These are phyloP conservation scores for Hirsutella minnesotensis DNA, from an alignment of 2,329 filamentous ascomycete genomes.

Conservation along the genomic window DNA sequence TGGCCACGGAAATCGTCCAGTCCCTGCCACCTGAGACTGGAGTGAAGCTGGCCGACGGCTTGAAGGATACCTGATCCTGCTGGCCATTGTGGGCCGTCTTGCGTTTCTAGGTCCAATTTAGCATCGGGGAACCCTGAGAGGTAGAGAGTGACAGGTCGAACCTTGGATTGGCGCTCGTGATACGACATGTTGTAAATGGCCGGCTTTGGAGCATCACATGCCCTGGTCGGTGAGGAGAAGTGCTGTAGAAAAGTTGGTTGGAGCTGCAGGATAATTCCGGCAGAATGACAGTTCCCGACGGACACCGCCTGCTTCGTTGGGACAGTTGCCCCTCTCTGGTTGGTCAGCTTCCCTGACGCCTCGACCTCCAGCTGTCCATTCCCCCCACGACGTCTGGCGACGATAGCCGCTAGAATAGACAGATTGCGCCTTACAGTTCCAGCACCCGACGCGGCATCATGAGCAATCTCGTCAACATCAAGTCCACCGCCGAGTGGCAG, in stretches of 20 bases:
- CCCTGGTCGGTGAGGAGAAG: background rate
- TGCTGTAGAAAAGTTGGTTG: background rate
- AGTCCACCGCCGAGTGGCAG: constrained; percentile 59
- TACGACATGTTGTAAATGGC: constrained; percentile 16
- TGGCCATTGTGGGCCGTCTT: constrained; percentile 30
- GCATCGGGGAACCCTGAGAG: background rate
- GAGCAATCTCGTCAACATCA: constrained; percentile 42
- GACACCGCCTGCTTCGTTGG: constrained; percentile 9
- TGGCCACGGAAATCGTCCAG: constrained; percentile 66
- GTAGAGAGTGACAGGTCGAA: constrained; percentile 2
- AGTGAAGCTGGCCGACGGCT: constrained; percentile 57
- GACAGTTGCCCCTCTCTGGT: constrained; percentile 5
- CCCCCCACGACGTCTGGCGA: background rate
- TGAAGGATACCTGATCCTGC: constrained; percentile 35
- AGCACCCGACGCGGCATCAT: constrained; percentile 17
- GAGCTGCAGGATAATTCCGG: constrained; percentile 9
- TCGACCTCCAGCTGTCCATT: constrained; percentile 1
- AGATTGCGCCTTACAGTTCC: no score
- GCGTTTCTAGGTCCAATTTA: constrained; percentile 30
- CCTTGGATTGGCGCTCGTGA: constrained; percentile 20
- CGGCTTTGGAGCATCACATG: background rate
- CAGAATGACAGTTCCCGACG: constrained; percentile 10
- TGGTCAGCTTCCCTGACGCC: constrained; percentile 8
- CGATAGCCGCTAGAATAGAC: background rate
- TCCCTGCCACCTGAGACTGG: constrained; percentile 49